Base-by-base conservation (phyloP, 352 stramenopile species). In the Peronospora destructor region DNA sequence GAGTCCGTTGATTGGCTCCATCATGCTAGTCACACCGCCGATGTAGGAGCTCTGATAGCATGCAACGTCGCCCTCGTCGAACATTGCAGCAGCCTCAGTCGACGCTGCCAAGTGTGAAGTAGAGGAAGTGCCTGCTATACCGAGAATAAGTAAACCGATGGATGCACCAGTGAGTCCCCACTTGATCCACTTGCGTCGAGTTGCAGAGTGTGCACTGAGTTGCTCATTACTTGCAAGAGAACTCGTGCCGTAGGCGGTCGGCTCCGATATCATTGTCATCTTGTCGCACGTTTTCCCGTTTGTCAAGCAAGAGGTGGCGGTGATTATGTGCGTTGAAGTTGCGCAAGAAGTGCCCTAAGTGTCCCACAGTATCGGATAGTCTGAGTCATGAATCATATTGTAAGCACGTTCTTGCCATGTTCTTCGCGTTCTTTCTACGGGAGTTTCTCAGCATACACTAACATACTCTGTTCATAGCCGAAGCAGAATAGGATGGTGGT, bases 11-110 rank as follows among this genome's bases (percentile, higher is more conserved):
- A 87, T 71, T 9, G 61, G 61, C 46, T 84, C 53, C 67, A 86
- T 87, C 73, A 90, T 85, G 44, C 74, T 69, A 26, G 68, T 76
- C 49, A 72, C 53, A 41, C 70, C 71, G 49, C 75, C 56, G 2
- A 75, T 41, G 30, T 83, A 86, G 10, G 72, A 83, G 49, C 79
- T 90, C 59, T 90, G 79, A 57, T 76, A 73, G 43, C 73, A 82
- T 38, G 66, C 38, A 44, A 87, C 26, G 11, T 45, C 37, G 5
- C 21, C 44, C 2, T 52, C 32, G 25, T 65, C 35, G 0, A 47
- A 34, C 0, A 26, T 43, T 23, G 44, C 26, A 45, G 38, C 53
- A 11, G 37, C 34, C 29, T 43, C 38, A 28, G 37, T 53, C 7
- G 54, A 43, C 12, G 10, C 13, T 2, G 45, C 28, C 23, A 41